Percentiles rank a stretch among this genome's conserved stretches.
Conservation (phyloP, 78 protist species). For the Tieghemostelium lacteum region DNA sequence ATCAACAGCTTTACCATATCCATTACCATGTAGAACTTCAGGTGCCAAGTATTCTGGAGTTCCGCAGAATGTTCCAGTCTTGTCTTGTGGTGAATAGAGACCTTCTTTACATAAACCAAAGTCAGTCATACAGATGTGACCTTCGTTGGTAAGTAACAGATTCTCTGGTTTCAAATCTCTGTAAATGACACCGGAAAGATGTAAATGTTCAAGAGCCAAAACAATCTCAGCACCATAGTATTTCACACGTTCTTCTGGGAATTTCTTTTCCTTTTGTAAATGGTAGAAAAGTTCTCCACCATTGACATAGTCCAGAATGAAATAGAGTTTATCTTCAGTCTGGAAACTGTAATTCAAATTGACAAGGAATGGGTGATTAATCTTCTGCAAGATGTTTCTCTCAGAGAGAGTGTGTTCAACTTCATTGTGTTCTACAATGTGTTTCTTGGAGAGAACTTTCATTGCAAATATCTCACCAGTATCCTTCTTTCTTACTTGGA, state of each 20-base stretch:
- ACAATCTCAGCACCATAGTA: slow-evolving; percentile 95
- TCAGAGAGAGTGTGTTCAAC: slow-evolving; percentile 95
- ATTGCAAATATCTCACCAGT: slow-evolving; percentile 89
- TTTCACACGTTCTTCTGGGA: slow-evolving; percentile 84
- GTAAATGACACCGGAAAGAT: slow-evolving; percentile 91
- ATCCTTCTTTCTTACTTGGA: slow-evolving; percentile 85
- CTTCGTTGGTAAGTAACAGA: slow-evolving; percentile 85
- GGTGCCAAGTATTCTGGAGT: slow-evolving; percentile 98
- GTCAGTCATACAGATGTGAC: slow-evolving; percentile 95
- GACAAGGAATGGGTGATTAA: slow-evolving; percentile 92
- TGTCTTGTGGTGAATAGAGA: slow-evolving; percentile 30
- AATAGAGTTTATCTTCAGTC: slow-evolving; percentile 92
- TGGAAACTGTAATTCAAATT: slow-evolving; percentile 94
- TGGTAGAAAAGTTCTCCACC: slow-evolving; percentile 96
- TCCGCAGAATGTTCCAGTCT: slow-evolving; percentile 97
- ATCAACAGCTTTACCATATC: slow-evolving; percentile 91
- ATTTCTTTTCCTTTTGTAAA: slow-evolving; percentile 86
- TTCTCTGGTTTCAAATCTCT: slow-evolving; percentile 93
- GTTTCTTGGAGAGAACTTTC: slow-evolving; percentile 88
- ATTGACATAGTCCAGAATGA: slow-evolving; percentile 92
- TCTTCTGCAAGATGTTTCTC: slow-evolving; percentile 81
- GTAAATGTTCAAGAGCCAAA: slow-evolving; percentile 94
- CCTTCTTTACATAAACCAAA: slow-evolving; percentile 93
- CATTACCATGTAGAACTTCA: slow-evolving; percentile 90
- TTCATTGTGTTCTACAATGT: slow-evolving; percentile 88